phyloP scores from a whole-genome alignment of 306 rosid species.

The Quercus glauca region DNA sequence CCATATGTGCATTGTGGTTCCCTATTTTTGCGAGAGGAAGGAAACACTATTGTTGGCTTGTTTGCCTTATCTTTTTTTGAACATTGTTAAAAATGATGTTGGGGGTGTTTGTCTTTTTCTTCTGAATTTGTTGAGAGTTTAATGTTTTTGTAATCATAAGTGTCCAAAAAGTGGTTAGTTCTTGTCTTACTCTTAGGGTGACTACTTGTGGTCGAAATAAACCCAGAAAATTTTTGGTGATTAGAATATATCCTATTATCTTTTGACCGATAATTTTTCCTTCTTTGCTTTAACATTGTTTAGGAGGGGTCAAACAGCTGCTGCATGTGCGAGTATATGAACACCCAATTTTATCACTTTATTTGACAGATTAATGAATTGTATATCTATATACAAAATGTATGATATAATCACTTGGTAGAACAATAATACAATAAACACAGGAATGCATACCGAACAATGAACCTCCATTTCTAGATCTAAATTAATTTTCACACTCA shows the following conservation, averaged over 20 bases:
- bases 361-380: too few relatives aligned
- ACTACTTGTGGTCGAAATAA: background rate
- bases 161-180: background rate
- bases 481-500: constrained; percentile 56
- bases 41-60: background rate
- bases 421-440: constrained; percentile 6
- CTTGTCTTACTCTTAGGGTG: background rate
- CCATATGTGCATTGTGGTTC: background rate
- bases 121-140: background rate
- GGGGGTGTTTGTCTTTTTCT: background rate
- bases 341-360: too few relatives aligned
- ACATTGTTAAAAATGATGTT: background rate
- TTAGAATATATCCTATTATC: background rate
- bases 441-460: constrained; percentile 61
- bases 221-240: background rate
- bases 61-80: background rate
- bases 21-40: background rate
- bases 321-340: too few relatives aligned
- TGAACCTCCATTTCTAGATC: constrained; percentile 77
- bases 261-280: background rate
- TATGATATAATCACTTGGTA: background rate
- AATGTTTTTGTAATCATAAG: background rate
- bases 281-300: background rate
- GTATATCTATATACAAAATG: background rate
- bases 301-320: background rate